Conservation (phyloP, 2,329 filamentous ascomycete genomes). For the Epichloe hybrida region DNA sequence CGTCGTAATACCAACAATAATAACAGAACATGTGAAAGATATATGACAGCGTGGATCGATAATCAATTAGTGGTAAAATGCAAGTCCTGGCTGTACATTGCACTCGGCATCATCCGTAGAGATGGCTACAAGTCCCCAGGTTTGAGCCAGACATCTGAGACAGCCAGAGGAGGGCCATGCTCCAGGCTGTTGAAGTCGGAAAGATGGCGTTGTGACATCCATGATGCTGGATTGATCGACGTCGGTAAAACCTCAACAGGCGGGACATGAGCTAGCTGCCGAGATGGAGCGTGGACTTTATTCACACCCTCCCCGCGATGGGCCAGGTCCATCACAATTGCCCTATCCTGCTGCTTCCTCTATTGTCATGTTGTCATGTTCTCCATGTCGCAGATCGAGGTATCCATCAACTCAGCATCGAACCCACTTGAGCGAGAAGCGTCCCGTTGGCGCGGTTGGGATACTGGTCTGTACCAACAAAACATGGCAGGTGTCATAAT, state of each 20-base stretch:
- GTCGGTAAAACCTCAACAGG: slow-evolving; percentile 2
- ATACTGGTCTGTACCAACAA: too few relatives aligned
- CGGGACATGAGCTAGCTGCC: slow-evolving; percentile 1
- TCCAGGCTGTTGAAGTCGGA: background rate
- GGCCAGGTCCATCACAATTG: background rate
- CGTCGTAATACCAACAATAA: background rate
- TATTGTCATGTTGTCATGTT: too few relatives aligned
- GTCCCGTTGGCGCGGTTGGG: background rate
- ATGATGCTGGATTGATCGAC: slow-evolving; percentile 8
- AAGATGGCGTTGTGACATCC: background rate
- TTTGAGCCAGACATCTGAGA: background rate
- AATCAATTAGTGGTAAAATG: too few relatives aligned
- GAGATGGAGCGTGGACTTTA: background rate
- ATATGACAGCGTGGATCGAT: background rate
- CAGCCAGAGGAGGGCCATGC: background rate
- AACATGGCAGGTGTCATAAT: too few relatives aligned
- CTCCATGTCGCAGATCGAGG: too few relatives aligned
- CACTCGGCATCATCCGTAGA: slow-evolving; percentile 1
- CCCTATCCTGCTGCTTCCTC: background rate
- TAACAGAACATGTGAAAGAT: background rate
- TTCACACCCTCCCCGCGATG: background rate
- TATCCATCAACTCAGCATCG: too few relatives aligned
- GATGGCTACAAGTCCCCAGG: too few relatives aligned
- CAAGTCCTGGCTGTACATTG: background rate
- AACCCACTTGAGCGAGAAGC: background rate